Base-by-base conservation (phyloP, 2,329 filamentous ascomycete genomes). In the Apiospora rasikravindrae region DNA sequence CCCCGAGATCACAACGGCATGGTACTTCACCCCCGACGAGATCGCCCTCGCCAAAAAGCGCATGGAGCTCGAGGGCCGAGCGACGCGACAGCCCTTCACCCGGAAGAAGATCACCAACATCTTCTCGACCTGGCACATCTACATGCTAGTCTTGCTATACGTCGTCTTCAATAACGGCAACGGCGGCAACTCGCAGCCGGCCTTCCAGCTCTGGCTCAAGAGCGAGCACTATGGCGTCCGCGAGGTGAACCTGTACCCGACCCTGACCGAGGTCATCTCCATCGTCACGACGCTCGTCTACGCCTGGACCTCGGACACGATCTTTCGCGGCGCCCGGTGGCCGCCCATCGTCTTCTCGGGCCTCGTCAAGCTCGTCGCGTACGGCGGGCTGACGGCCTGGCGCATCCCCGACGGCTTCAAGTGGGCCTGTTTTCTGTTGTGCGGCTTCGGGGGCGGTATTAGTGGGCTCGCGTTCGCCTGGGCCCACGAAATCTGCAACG, bases 81-180 rank as follows among this genome's bases (percentile, higher is more conserved):
- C 84, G 2, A 80, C 81, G 42, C 79, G 85, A 0, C 80, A 81
- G 0, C 80, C 81, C 0, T 86, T 81, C 72, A 85, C 83, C 0
- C 78, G 78, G 70, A 75, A 77, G 80, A 92, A 90, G 79, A 76
- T 92, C 51, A 85, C 84, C 78, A 88, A 87, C 75, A 92, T 92
- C 24, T 88, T 92, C 71, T 84, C 84, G 0, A 88, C 87, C 7
- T 93, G 91, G 91, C 90, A 91, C 73, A 88, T 93, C 1, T 93
- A 90, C 71, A 75, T 87, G 0, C 81, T 93, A 3, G 86, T 85
- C 0, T 71, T 88, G 0, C 79, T 92, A 1, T 93, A 92, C 77
- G 84, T 92, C 77, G 86, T 88, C 57, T 92, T 92, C 83, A 91
- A 91, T 79, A 92, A 93, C 75, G 89, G 86, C 1, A 83, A 81